Conservation (phyloP, 768 basidiomycete genomes). For the Xerocomellus intermedius region DNA sequence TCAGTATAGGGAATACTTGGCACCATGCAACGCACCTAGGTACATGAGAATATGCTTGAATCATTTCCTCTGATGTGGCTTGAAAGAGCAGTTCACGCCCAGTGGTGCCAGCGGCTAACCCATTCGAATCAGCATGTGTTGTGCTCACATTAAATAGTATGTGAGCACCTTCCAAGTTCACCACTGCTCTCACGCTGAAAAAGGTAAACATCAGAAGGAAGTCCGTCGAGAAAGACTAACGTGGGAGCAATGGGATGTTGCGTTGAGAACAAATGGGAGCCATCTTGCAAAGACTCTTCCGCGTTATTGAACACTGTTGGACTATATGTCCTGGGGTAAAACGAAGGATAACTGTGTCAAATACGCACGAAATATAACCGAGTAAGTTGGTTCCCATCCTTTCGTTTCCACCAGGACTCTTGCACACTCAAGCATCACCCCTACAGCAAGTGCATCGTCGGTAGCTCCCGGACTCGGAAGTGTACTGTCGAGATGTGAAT, state of each 20-base stretch:
- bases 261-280: slow-evolving; percentile 89
- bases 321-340: not conserved
- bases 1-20: not conserved
- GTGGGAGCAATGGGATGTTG: slow-evolving; percentile 75
- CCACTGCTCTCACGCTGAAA: slow-evolving; percentile 71
- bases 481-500: slow-evolving; percentile 87
- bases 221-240: slow-evolving; percentile 40
- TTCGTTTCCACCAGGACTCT: slow-evolving; percentile 69
- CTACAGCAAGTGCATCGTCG: slow-evolving; percentile 86
- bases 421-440: slow-evolving; percentile 88
- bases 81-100: slow-evolving; percentile 93
- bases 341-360: not conserved
- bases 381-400: slow-evolving; percentile 68
- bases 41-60: slow-evolving; percentile 82
- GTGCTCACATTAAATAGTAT: not conserved
- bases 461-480: slow-evolving; percentile 86
- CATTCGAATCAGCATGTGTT: slow-evolving; percentile 2
- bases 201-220: not conserved
- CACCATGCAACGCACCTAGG: slow-evolving; percentile 52
- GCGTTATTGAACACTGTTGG: slow-evolving; percentile 87
- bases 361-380: slow-evolving; percentile 78
- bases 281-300: slow-evolving; percentile 94
- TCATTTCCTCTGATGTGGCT: slow-evolving; percentile 94
- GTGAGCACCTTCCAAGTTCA: slow-evolving; percentile 81
- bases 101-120: slow-evolving; percentile 75